Conservation (phyloP, 1,284 basidiomycete species). For the Boletus semigastroideus region DNA sequence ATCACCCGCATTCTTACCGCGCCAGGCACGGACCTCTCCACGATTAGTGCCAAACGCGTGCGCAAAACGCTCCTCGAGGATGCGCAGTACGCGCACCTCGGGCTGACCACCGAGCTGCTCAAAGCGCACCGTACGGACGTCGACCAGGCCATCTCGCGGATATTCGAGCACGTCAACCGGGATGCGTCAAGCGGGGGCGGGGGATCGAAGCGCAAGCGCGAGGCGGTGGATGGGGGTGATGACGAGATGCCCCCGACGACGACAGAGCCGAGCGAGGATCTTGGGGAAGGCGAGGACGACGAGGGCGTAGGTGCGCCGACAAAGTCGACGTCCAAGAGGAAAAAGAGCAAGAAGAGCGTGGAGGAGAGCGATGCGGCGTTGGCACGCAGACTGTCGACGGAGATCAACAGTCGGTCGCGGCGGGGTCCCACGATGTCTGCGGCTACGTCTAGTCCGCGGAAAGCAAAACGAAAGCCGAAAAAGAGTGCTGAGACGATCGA, state of each 20-base stretch:
- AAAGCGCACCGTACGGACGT: constrained; percentile 59
- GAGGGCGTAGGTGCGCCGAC: constrained; percentile 16
- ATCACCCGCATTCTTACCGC: constrained; percentile 67
- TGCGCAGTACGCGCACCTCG: constrained; percentile 37
- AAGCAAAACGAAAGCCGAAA: constrained; percentile 44
- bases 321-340: constrained; percentile 46
- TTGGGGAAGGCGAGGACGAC: constrained; percentile 12
- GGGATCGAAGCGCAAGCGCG: constrained; percentile 31
- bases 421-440: constrained; percentile 47
- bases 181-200: constrained; percentile 31
- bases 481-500: constrained; percentile 63
- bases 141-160: constrained; percentile 55
- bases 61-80: constrained; percentile 58
- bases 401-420: constrained; percentile 67
- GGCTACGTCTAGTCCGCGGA: constrained; percentile 42
- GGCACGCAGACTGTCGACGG: constrained; percentile 67
- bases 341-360: constrained; percentile 43
- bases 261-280: constrained; percentile 34
- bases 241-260: constrained; percentile 20
- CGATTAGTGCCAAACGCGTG: constrained; percentile 78
- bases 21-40: constrained; percentile 67
- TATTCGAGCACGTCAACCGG: constrained; percentile 59
- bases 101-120: constrained; percentile 52
- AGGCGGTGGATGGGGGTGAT: constrained; percentile 32
- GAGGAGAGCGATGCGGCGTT: constrained; percentile 58